phyloP scores from a whole-genome alignment of 306 rosid genomes.

The Astragalus glycyphyllos region DNA sequence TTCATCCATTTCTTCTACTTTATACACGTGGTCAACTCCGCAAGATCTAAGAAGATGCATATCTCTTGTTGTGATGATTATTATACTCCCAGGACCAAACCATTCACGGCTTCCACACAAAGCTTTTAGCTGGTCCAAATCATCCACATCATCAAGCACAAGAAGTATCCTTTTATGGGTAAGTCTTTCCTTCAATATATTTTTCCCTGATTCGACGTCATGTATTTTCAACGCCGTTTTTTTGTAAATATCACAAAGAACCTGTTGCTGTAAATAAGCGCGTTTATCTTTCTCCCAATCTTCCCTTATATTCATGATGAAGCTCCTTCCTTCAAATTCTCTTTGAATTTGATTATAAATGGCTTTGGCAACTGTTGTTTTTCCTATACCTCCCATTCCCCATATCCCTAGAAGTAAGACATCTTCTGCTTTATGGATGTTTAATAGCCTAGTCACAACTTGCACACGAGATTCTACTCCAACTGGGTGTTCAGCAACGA shows the following conservation, averaged over 20 bases:
- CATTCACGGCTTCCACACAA: conserved; percentile 19
- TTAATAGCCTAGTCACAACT: neutral
- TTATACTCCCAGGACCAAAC: conserved; percentile 10
- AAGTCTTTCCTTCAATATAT: conserved; percentile 11
- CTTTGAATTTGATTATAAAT: neutral
- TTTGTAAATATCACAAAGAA: conserved; percentile 23
- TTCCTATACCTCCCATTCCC: conserved; percentile 13
- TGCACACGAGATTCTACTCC: conserved; percentile 19
- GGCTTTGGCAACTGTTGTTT: conserved; percentile 20
- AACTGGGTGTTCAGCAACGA: conserved; percentile 11
- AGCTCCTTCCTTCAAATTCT: conserved; percentile 16
- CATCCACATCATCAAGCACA: conserved; percentile 12
- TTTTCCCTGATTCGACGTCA: conserved; percentile 1
- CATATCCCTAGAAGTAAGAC: conserved; percentile 8
- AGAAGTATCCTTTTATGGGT: neutral
- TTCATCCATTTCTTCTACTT: neutral
- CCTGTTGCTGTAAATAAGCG: neutral
- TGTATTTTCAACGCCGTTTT: neutral
- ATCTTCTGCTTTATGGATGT: neutral
- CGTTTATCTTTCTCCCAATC: neutral
- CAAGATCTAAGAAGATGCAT: neutral
- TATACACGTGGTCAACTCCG: neutral
- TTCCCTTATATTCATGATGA: neutral
- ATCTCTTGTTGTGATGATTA: conserved; percentile 14
- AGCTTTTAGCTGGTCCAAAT: conserved; percentile 3